Base-by-base conservation (phyloP, 306 rosid species). In the Albizia julibrissin region DNA sequence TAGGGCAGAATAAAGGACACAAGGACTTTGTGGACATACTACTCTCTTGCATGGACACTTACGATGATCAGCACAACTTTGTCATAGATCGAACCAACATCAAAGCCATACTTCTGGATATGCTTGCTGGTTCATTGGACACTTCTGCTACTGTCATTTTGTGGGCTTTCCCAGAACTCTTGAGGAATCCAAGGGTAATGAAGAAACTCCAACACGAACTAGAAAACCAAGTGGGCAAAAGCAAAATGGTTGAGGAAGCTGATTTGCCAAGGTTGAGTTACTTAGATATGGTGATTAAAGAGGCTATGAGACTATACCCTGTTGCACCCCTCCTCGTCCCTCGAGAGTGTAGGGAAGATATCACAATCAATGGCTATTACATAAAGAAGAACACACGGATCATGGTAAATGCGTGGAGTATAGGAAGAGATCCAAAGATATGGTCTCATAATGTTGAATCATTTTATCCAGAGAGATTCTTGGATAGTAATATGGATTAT, bases 11-110 rank as follows among this genome's bases (percentile, higher is more conserved):
- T 39, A 40, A 26, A 6, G 29, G 49, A 5, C 6, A 75, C 0
- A 81, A 80, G 68, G 83, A 85, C 75, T 77, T 85, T 15, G 80
- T 85, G 3, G 85, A 82, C 78, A 75, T 85, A 21, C 31, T 85
- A 26, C 85, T 85, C 16, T 74, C 83, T 12, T 43, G 76, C 40
- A 77, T 68, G 85, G 8, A 85, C 44, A 8, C 21, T 76, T 71
- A 76, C 44, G 87, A 82, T 0, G 49, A 82, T 49, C 37, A 85
- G 19, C 56, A 49, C 16, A 16, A 49, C 21, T 49, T 49, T 3
- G 74, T 73, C 11, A 46, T 86, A 11, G 82, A 80, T 44, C 85
- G 24, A 59, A 59, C 66, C 31, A 59, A 59, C 29, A 22, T 59
- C 31, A 59, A 59, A 24, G 66, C 66, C 29, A 59, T 59, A 24